These are phyloP conservation scores for Wickerhamiella parazyma DNA, from an alignment of 805 yeast genomes.

Conservation along the genomic window DNA sequence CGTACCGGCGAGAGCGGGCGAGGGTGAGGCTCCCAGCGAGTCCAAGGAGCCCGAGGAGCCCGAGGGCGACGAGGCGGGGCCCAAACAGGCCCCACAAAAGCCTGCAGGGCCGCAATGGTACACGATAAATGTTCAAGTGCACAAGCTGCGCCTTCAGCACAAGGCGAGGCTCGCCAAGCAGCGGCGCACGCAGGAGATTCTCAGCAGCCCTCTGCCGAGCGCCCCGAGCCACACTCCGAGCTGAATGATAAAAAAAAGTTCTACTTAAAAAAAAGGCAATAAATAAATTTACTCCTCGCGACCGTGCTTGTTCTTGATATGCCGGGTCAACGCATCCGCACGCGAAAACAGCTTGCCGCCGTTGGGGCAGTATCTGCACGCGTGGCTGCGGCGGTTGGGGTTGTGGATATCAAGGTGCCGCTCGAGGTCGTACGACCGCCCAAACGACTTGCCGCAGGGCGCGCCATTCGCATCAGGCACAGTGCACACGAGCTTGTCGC, in stretches of 20 bases:
- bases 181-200: background rate
- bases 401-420: slow-evolving; percentile 8
- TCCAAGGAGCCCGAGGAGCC: background rate
- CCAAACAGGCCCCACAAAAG: background rate
- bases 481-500: slow-evolving; percentile 1
- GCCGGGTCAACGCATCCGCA: slow-evolving; percentile 7
- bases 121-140: background rate
- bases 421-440: slow-evolving; percentile 7
- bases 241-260: background rate
- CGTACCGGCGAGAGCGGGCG: slow-evolving; percentile 5
- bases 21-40: background rate
- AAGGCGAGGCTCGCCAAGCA: background rate
- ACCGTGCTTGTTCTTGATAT: slow-evolving; percentile 8
- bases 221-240: slow-evolving; percentile 1
- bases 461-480: background rate
- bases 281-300: background rate
- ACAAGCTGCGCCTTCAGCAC: slow-evolving; percentile 6
- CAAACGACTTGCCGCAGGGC: slow-evolving; percentile 5
- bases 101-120: slow-evolving; percentile 3
- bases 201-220: slow-evolving; percentile 1
- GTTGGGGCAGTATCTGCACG: slow-evolving; percentile 3
- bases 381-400: slow-evolving; percentile 4
- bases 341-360: slow-evolving; percentile 4
- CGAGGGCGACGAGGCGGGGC: too few relatives aligned
- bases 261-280: background rate